phyloP scores from a whole-genome alignment of 306 rosid species.

The Cucurbita argyrosperma region DNA sequence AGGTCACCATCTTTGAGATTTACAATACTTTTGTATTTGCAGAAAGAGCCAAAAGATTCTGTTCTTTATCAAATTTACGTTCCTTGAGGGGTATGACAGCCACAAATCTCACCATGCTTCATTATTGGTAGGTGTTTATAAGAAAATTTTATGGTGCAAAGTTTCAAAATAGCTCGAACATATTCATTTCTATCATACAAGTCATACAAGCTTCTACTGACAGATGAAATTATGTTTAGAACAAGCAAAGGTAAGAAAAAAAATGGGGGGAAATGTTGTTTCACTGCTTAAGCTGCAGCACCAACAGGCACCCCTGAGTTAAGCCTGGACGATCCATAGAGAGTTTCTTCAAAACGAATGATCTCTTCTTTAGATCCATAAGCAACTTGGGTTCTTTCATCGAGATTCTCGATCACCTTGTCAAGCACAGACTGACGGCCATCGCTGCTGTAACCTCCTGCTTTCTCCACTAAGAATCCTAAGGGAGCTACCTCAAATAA shows the following conservation, averaged over 20 bases:
- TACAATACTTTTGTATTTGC: background rate
- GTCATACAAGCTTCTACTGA: conserved; percentile 5
- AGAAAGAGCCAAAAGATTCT: background rate
- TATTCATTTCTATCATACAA: conserved; percentile 5
- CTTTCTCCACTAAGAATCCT: conserved; percentile 73
- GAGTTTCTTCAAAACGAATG: conserved; percentile 82
- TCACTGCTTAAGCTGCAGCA: conserved; percentile 46
- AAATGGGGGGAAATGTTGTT: background rate
- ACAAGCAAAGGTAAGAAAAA: conserved; percentile 3
- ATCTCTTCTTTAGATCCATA: conserved; percentile 90
- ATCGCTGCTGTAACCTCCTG: conserved; percentile 95
- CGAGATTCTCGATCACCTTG: conserved; percentile 55
- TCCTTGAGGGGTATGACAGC: background rate
- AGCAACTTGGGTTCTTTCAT: conserved; percentile 93
- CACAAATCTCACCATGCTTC: background rate
- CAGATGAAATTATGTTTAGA: background rate
- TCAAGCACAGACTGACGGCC: conserved; percentile 74
- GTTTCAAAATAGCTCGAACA: conserved; percentile 1
- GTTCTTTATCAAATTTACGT: background rate
- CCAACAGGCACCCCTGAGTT: conserved; percentile 84
- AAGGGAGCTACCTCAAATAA: conserved; percentile 97
- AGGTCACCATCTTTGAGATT: background rate
- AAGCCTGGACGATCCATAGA: conserved; percentile 90
- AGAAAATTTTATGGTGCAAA: background rate
- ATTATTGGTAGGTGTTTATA: background rate